phyloP scores from a whole-genome alignment of 176 grass and related monocot species.

The Carex parvula region DNA sequence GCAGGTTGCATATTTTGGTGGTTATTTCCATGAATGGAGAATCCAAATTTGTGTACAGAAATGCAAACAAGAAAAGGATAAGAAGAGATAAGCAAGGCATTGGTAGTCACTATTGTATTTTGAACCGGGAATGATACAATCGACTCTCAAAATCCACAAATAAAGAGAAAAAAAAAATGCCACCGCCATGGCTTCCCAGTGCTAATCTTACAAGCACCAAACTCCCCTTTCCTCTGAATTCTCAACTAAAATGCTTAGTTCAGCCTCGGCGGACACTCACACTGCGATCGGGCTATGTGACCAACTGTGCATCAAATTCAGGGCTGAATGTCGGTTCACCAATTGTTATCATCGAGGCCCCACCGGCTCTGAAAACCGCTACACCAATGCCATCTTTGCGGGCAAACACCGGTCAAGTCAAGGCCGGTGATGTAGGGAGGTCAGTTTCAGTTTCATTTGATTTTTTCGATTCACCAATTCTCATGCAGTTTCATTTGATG shows the following conservation, averaged over 20 bases:
- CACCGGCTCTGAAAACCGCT: constrained; percentile 66
- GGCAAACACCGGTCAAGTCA: constrained; percentile 56
- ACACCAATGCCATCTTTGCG: constrained; percentile 70
- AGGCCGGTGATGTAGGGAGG: constrained; percentile 80
- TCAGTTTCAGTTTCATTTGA: not conserved
- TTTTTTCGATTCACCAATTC: not conserved
- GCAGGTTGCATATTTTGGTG: not conserved
- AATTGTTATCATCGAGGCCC: constrained; percentile 51
- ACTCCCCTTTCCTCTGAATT: not conserved
- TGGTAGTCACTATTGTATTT: too few species aligned
- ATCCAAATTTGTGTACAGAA: too few species aligned
- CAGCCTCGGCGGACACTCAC: not conserved
- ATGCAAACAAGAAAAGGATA: too few species aligned
- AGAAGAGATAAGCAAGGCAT: too few species aligned
- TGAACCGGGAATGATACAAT: not conserved
- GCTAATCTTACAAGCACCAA: constrained; percentile 3
- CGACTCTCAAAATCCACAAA: not conserved
- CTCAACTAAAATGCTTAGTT: not conserved
- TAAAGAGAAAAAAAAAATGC: not conserved
- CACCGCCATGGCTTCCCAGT: not conserved
- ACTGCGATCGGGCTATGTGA: not conserved
- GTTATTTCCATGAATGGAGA: not conserved
- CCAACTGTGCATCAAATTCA: constrained; percentile 28
- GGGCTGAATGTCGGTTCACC: constrained; percentile 59
- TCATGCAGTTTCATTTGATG: too few species aligned